Conservation (phyloP, 192 early-diverging fungal species). For the Piromyces sp. region DNA sequence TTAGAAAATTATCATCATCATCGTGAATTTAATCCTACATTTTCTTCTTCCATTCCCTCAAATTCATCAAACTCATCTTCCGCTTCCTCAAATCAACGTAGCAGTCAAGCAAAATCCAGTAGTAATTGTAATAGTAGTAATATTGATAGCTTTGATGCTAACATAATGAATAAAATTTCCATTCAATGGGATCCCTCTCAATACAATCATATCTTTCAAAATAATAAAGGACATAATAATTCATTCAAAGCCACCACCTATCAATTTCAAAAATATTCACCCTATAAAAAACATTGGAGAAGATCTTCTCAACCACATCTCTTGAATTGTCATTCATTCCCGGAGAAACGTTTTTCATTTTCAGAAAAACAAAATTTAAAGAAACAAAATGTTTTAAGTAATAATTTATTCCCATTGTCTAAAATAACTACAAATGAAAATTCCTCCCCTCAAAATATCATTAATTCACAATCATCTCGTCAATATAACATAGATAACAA, state of each 20-base stretch:
- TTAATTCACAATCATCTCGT: not conserved
- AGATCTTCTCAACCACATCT: not conserved
- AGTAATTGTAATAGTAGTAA: not conserved
- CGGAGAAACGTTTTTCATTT: not conserved
- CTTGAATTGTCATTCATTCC: not conserved
- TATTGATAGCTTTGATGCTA: not conserved
- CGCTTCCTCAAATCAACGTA: too few relatives aligned
- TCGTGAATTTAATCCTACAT: not conserved
- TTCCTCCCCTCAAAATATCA: not conserved
- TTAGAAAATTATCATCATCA: not conserved
- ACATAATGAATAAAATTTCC: not conserved
- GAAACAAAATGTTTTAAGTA: not conserved
- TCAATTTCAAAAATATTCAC: not conserved
- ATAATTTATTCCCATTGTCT: not conserved
- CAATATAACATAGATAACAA: too few relatives aligned
- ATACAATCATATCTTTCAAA: not conserved
- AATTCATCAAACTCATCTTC: not conserved
- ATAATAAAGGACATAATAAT: not conserved
- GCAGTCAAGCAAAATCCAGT: too few relatives aligned
- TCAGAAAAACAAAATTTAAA: not conserved
- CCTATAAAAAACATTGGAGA: not conserved
- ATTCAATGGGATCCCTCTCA: not conserved
- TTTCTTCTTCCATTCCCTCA: not conserved
- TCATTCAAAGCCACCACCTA: not conserved
- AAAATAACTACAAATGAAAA: not conserved